phyloP scores from a whole-genome alignment of 2,329 filamentous ascomycete genomes.

The Venturia pyrina region DNA sequence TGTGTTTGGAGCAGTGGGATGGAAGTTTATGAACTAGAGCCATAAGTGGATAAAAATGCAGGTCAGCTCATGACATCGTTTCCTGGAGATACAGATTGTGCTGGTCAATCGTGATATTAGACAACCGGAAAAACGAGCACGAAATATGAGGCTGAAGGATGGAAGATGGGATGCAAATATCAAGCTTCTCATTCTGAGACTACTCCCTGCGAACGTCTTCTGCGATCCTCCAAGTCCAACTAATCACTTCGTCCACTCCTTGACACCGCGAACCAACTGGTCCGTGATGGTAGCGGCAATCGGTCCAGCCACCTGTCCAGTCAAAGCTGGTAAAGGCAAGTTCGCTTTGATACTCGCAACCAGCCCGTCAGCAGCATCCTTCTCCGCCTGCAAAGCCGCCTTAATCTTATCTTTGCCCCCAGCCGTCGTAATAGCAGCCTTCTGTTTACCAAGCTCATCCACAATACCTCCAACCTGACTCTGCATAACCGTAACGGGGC shows the following conservation, averaged over 20 bases:
- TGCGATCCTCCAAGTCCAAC: neutral
- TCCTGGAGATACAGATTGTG: no score
- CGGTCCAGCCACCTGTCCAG: conserved; percentile 1
- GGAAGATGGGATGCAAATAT: neutral
- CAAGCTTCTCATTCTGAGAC: no score
- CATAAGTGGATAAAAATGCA: no score
- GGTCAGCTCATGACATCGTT: no score
- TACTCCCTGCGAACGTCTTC: no score
- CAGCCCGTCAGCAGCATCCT: neutral
- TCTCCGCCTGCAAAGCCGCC: neutral
- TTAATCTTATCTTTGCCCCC: neutral
- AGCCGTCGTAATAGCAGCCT: neutral
- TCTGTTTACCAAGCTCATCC: neutral
- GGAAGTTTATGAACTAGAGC: no score
- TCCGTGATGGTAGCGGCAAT: conserved; percentile 1
- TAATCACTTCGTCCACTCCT: conserved; percentile 4
- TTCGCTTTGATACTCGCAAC: neutral
- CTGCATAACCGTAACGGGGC: conserved; percentile 4
- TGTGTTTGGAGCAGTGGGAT: no score
- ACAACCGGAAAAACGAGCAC: no score
- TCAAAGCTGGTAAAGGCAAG: neutral
- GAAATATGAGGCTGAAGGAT: no score
- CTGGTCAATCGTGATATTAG: no score
- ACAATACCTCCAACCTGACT: neutral
- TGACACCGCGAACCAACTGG: neutral